Percentiles rank a stretch among this genome's conserved stretches.
Evolutionary conservation across 2,329 filamentous ascomycete genomes (phyloP).

Genomic region (Epichloe amarillans): DNA sequence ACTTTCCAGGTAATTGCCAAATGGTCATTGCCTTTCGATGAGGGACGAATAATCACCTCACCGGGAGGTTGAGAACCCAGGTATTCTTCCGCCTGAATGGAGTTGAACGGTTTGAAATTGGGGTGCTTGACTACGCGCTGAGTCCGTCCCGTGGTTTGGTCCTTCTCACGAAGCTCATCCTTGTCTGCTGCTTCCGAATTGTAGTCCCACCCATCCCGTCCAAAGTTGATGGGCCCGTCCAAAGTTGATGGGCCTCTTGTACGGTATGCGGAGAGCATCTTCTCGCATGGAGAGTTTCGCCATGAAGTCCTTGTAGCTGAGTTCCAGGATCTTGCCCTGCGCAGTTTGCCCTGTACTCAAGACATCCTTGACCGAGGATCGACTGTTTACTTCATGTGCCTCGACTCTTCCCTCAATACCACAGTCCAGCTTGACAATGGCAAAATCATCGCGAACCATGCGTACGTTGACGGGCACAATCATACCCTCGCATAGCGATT

Average conservation of each 20-base stretch:
- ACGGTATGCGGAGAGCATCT: slow-evolving; percentile 62
- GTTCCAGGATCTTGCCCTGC: slow-evolving; percentile 73
- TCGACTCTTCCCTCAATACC: slow-evolving; percentile 85
- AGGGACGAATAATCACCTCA: slow-evolving; percentile 89
- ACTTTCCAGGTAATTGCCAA: slow-evolving; percentile 98
- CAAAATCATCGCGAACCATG: slow-evolving; percentile 80
- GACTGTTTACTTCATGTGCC: slow-evolving; percentile 65
- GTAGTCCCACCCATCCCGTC: slow-evolving; percentile 77
- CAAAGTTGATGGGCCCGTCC: slow-evolving; percentile 57
- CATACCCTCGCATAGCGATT: slow-evolving; percentile 79
- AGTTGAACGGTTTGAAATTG: slow-evolving; percentile 86
- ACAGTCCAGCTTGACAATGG: slow-evolving; percentile 86
- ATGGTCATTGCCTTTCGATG: slow-evolving; percentile 90
- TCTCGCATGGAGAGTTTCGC: slow-evolving; percentile 78
- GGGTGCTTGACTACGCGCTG: slow-evolving; percentile 97
- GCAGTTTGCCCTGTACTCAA: slow-evolving; percentile 72
- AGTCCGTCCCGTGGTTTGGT: slow-evolving; percentile 69
- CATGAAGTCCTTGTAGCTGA: slow-evolving; percentile 76
- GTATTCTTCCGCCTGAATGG: slow-evolving; percentile 84
- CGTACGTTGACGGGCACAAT: slow-evolving; percentile 82
- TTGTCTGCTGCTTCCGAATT: slow-evolving; percentile 67
- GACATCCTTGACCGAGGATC: slow-evolving; percentile 56
- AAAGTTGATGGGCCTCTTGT: slow-evolving; percentile 55
- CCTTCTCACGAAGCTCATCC: slow-evolving; percentile 74
- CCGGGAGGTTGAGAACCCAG: slow-evolving; percentile 74